Conservation (phyloP, 1,284 basidiomycete species). For the Spongispora temasekensis region DNA sequence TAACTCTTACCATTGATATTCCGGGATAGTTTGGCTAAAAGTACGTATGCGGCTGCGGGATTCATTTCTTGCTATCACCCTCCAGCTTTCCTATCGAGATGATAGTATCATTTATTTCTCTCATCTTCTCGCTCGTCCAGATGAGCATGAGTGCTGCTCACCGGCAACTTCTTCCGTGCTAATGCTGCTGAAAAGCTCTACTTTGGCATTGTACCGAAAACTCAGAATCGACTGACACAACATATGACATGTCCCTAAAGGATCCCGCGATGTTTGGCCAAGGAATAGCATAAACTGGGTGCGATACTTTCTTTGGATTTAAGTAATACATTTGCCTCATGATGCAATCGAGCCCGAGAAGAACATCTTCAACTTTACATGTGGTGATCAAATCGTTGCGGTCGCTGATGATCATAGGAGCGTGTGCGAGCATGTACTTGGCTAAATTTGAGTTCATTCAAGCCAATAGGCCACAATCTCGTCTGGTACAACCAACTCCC, state of each 20-base stretch:
- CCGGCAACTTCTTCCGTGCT: slow-evolving; percentile 30
- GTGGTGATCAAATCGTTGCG: slow-evolving; percentile 27
- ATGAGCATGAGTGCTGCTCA: slow-evolving; percentile 3
- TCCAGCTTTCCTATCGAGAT: neutral
- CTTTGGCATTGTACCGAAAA: slow-evolving; percentile 64
- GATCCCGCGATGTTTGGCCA: slow-evolving; percentile 16
- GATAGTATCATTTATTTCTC: slow-evolving; percentile 2
- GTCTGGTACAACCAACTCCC: slow-evolving; percentile 25
- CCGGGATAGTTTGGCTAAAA: too few species aligned
- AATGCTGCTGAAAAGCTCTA: slow-evolving; percentile 54
- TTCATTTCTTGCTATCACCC: neutral
- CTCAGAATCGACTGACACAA: slow-evolving; percentile 46
- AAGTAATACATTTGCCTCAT: slow-evolving; percentile 6
- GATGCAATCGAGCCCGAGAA: slow-evolving; percentile 24
- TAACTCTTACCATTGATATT: too few species aligned
- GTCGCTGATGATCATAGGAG: slow-evolving; percentile 27
- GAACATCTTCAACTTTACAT: slow-evolving; percentile 29
- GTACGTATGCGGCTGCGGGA: neutral
- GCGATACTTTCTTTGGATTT: neutral
- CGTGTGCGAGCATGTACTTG: slow-evolving; percentile 6
- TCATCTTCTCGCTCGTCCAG: slow-evolving; percentile 9
- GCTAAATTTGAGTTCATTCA: neutral
- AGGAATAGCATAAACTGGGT: slow-evolving; percentile 28
- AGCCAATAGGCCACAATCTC: slow-evolving; percentile 22
- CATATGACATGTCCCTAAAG: slow-evolving; percentile 38